These are phyloP conservation scores for Amesomyces nigricolor DNA, from an alignment of 2,329 filamentous ascomycete species.

Conservation along the genomic window DNA sequence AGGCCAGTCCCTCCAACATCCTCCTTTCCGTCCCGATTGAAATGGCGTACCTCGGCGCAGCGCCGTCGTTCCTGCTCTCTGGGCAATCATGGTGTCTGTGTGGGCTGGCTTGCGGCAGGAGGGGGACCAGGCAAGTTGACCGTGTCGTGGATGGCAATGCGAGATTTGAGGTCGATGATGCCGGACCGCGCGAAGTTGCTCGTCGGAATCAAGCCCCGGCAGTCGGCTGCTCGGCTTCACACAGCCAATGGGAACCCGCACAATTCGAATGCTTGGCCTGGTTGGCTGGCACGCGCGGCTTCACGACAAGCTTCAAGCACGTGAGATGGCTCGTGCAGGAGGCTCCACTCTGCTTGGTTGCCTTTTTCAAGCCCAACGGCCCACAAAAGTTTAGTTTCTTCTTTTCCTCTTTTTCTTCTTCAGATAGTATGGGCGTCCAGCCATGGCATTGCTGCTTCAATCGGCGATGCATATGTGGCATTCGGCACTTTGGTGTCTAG, in stretches of 20 bases:
- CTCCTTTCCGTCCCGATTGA: neutral
- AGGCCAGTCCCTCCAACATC: no score
- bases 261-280: conserved; percentile 21
- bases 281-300: conserved; percentile 7
- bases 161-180: conserved; percentile 23
- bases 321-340: conserved; percentile 6
- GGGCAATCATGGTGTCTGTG: conserved; percentile 46
- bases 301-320: conserved; percentile 8
- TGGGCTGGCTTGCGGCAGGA: conserved; percentile 10
- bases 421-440: conserved; percentile 50
- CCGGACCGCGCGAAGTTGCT: conserved; percentile 13
- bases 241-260: conserved; percentile 20
- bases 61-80: conserved; percentile 53
- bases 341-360: conserved; percentile 11
- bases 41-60: conserved; percentile 49
- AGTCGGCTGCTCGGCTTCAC: conserved; percentile 25
- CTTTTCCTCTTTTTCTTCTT: conserved; percentile 33
- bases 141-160: conserved; percentile 18
- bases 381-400: conserved; percentile 20
- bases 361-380: conserved; percentile 2
- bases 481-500: conserved; percentile 30
- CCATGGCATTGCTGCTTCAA: conserved; percentile 27
- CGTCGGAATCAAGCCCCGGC: conserved; percentile 21
- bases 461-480: conserved; percentile 30
- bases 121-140: conserved; percentile 7